Base-by-base conservation (phyloP, 2,329 filamentous ascomycete genomes). In the Orbilia oligospora region DNA sequence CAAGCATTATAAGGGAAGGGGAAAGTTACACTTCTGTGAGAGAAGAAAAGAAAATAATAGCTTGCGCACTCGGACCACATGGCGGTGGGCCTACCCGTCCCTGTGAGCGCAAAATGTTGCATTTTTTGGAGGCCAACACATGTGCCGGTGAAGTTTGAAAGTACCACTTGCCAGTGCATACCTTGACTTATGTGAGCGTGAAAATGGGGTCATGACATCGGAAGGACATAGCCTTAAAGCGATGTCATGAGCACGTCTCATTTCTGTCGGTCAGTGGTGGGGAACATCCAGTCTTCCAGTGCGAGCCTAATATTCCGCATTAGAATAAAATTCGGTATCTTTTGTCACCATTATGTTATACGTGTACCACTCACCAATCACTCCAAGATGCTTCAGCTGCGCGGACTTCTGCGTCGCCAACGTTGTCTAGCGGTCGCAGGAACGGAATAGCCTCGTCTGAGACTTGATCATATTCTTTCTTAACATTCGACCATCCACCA, bases 301-400 rank as follows among this genome's bases (percentile, higher is more conserved):
- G 69, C 69, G 30, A 79, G 76, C 76, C 75, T 78, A 55, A n/a
- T 48, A 27, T 20, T 38, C 22, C 16, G 20, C 18, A 24, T 70
- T 77, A 71, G 67, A 48, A 18, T 51, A 24, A 58, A 27, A 38
- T 51, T 4, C 24, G 14, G n/a, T 24, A 36, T 9, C 48, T 12
- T 16, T 14, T 14, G 18, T 20, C 6, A 41, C n/a, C 30, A 16
- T 10, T 33, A 44, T n/a, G n/a, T n/a, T n/a, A n/a, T n/a, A n/a
- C n/a, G n/a, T n/a, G n/a, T 18, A 48, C 20, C 14, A 68, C 75
- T 46, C 67, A 78, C 95, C 95, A 98, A 82, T 95, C 91, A 83
- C 93, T 97, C 96, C 96, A 99, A 76, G 88, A 90, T 79, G 89
- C 88, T 85, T 98, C 95, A 0, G 94, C 94, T 14, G 87, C 89